Evolutionary conservation across 192 early-diverging fungal genomes (phyloP).

Genomic region (Backusella morwellensis): DNA sequence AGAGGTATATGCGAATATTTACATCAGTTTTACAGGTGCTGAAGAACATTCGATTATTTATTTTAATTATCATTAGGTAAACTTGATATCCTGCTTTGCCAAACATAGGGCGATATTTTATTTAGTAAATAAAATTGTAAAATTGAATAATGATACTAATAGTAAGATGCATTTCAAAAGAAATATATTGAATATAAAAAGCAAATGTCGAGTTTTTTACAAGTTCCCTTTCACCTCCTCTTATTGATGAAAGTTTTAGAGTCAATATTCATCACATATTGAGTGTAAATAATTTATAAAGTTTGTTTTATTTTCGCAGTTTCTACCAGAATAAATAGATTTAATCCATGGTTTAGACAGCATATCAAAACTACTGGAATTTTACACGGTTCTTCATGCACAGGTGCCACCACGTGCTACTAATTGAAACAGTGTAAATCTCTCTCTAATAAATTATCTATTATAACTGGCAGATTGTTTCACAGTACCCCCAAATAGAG

Average conservation of each 20-base stretch:
- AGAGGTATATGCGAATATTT: background rate
- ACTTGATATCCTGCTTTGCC: too few relatives aligned
- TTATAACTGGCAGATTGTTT: background rate
- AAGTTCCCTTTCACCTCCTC: background rate
- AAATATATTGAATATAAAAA: background rate
- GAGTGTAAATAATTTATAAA: background rate
- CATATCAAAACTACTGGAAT: background rate
- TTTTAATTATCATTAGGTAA: background rate
- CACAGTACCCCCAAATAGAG: background rate
- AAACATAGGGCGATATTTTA: too few relatives aligned
- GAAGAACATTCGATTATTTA: background rate
- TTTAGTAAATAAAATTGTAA: too few relatives aligned
- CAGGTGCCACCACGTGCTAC: background rate
- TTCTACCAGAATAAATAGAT: too few relatives aligned
- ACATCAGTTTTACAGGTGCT: background rate
- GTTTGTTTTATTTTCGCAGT: background rate
- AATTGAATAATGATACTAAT: too few relatives aligned
- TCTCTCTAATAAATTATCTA: background rate
- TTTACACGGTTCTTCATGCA: background rate
- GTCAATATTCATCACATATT: background rate
- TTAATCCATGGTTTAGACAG: background rate
- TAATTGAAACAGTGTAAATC: background rate
- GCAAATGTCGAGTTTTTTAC: background rate
- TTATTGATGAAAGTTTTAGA: background rate
- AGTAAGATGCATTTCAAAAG: background rate